Base-by-base conservation (phyloP, 2,329 filamentous ascomycete species). In the Boeremia lycopersici region DNA sequence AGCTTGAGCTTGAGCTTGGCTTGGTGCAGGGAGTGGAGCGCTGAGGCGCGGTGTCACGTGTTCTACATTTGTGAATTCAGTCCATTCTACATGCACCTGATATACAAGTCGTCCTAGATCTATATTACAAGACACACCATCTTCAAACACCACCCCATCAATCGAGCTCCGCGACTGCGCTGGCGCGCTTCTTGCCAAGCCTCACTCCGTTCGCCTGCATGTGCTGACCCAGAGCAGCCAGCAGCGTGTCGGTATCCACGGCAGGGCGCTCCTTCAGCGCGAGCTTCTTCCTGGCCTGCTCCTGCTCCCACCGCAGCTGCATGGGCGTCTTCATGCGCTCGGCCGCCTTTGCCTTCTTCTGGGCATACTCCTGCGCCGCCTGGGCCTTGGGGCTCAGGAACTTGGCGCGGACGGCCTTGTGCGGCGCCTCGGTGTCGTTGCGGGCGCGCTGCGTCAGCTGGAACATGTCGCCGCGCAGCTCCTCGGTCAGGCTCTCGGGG, bases 401-500 rank as follows among this genome's bases (percentile, higher is more conserved):
- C 39, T 49, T 58, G 31, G 44, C 48, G 23, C 48, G 48, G 6
- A 51, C 46, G 12, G 44, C 19, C 38, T 44, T 45, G 48, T 52
- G 41, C 23, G 50, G 48, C 10, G 59, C 69, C 53, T 76, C 69
- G 44, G 67, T 67, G 48, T 72, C 73, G 56, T 74, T 73, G 43
- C 75, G 72, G 51, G 74, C 71, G 48, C 92, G 89, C 77, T 96
- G 91, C 42, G 90, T 82, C 48, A 87, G 91, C 69, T 64, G 56
- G 38, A 56, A 53, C 29, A 66, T 60, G 85, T 93, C 95, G 67
- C 84, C 86, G 64, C 88, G 59, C 15, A 98, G 81, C 80, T 98
- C 93, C 73, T 96, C 87, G 62, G 96, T 83, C 33, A 97, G 84
- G n/a, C 76, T 78, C 28, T 81, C 77, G 5, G 93, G 92, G 83